Evolutionary conservation across 202 grass and related monocot genomes (phyloP).

Genomic region (Musa balbisiana): DNA sequence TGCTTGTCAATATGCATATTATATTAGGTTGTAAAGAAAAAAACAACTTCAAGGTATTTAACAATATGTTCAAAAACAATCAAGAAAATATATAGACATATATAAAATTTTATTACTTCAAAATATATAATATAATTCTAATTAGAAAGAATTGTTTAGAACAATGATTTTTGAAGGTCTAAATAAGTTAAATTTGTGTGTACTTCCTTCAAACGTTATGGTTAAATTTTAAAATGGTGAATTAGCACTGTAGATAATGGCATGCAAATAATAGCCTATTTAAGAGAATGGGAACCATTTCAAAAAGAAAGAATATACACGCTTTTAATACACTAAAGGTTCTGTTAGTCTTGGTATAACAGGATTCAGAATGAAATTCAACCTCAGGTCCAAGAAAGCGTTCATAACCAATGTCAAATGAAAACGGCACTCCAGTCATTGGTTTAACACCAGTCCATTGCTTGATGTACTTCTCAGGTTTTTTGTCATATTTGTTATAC

Average conservation of each 20-base stretch:
- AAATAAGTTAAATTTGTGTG: neutral
- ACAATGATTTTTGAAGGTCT: neutral
- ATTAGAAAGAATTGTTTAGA: neutral
- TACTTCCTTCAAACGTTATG: neutral
- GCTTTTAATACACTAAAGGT: neutral
- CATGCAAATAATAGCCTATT: neutral
- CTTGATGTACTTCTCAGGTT: slow-evolving; percentile 87
- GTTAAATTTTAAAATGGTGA: neutral
- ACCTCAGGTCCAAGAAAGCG: slow-evolving; percentile 99
- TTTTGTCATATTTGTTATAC: slow-evolving; percentile 80
- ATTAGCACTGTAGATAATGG: neutral
- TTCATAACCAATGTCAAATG: slow-evolving; percentile 92
- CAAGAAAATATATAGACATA: too few species aligned
- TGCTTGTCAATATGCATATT: too few species aligned
- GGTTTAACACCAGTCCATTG: slow-evolving; percentile 78
- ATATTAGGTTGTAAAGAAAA: too few species aligned
- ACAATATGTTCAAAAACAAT: too few species aligned
- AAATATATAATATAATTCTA: too few species aligned
- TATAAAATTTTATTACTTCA: too few species aligned
- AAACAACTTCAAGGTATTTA: too few species aligned
- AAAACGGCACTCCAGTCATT: slow-evolving; percentile 82
- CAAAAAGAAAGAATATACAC: neutral
- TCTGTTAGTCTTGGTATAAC: neutral
- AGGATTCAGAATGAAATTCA: slow-evolving; percentile 24
- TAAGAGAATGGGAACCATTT: neutral